Evolutionary conservation across 1,139 yeast genomes (phyloP), one percentile per base, ranked within the genome.

Genomic region (Kurtzmaniella quercitrusa): DNA sequence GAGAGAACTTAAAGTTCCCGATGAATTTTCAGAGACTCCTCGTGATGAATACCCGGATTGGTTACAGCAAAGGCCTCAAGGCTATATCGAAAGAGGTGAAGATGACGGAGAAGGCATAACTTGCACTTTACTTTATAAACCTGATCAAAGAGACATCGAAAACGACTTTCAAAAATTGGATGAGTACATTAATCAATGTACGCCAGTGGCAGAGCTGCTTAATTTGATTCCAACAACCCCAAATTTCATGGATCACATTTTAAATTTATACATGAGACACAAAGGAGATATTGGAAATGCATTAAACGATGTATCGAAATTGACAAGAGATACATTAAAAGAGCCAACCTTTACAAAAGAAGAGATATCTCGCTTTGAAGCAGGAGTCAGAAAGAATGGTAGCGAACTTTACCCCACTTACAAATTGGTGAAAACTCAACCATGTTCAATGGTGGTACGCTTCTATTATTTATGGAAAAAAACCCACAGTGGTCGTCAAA

Each of bases 401-500:
- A 82, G 88, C 56, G 96, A 91, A 55, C 63, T 91, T 18, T 81
- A 80, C 54, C 88, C 86, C 2, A 94, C 88, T 0, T 78, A 62
- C 50, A 77, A 81, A 54, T 76, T 74, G 48, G 94, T 91, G 5
- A 75, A 75, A 35, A 74, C 89, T 0, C 94, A 86, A 51, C 70
- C 88, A 0, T 68, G 81, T 42, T 76, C 91, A 0, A 86, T 84
- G 81, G 74, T 89, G 48, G 97, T 91, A 1, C 65, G 96, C 42
- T 91, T 76, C 57, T 91, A 88, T 56, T 91, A 91, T 55, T 66
- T 86, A 41, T 91, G 98, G 98, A 91, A 91, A 61, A 91, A 91
- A 60, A 83, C 96, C 0, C 68, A 76, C 23, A 73, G 73, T 43
- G 98, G 98, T 0, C 79, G 76, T 49, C 57, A 64, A 40, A 85